Base-by-base conservation (phyloP, 345 rosid species). In the Excoecaria agallocha region DNA sequence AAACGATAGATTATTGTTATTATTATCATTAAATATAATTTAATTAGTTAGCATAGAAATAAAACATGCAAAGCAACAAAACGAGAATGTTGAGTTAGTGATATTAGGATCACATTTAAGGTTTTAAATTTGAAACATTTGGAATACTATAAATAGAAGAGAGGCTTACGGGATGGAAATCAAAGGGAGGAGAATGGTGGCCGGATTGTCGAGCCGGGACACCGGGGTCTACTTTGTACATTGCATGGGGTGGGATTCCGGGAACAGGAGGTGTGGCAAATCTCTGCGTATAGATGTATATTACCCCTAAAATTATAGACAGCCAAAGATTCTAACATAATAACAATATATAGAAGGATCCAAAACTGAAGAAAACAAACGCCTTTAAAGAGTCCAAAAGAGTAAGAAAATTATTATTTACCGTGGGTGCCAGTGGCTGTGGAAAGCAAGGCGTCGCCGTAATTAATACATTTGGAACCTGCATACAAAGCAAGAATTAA, bases 381-480 rank as follows among this genome's bases (percentile, higher is more conserved):
- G 51, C 12, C 15, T 3, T 71, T 68, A 24, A 81, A 64, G 43
- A 43, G 64, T 70, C 82, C 77, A 85, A 75, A 77, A 68, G 41
- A 16, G 71, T 35, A 49, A 52, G 74, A 55, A 12, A 69, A 79
- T 60, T 6, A 64, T 52, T 67, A 38, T 64, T 82, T 84, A 89
- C 96, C 88, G 87, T 72, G n/a, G 84, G 74, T 70, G 84, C 76
- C 63, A 75, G 39, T 61, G 92, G 80, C 68, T 85, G 92, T 43
- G 82, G 81, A 81, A 84, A 85, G 85, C 89, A 90, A 39, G 89
- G 88, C 3, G 89, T 83, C 48, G 88, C 89, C 57, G 84, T 82
- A 10, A 82, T 82, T 71, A 84, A 65, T 67, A 89, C 89, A 37
- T 76, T 86, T 65, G 85, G 82, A 62, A 81, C 86, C 94, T 85